These are phyloP conservation scores for Colletotrichum sp. DNA, from an alignment of 2,329 filamentous ascomycete species.

Conservation along the genomic window DNA sequence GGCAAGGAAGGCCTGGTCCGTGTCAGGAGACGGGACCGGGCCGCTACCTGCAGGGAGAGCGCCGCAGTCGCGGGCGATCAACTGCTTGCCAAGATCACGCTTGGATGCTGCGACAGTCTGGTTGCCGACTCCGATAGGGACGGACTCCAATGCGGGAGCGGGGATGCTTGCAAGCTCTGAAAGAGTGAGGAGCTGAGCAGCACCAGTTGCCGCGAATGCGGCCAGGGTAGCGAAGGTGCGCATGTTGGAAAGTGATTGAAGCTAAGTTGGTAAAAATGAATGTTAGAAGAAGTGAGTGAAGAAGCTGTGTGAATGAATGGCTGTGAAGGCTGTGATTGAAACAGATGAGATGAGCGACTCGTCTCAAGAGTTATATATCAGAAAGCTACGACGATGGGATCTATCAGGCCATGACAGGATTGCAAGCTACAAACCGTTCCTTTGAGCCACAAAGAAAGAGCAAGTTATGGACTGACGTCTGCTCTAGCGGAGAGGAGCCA, in stretches of 20 bases:
- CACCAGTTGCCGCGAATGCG: neutral
- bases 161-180: neutral
- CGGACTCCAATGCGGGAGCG: neutral
- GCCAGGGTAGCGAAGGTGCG: neutral
- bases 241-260: neutral
- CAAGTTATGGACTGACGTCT: neutral
- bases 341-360: neutral
- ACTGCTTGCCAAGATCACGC: neutral
- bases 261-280: neutral
- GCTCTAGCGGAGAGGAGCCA: neutral
- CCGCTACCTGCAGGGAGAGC: neutral
- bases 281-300: neutral
- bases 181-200: neutral
- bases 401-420: neutral
- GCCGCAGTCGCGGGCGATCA: neutral
- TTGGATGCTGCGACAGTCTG: neutral
- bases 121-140: neutral
- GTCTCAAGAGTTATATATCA: neutral
- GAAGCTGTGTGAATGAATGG: neutral
- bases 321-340: neutral
- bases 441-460: neutral
- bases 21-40: neutral
- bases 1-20: neutral
- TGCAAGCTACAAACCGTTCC: neutral
- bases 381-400: accelerated